Evolutionary conservation across 108 stramenopile genomes (phyloP).

Genomic region (Pseudonitzschia delicatissima): DNA sequence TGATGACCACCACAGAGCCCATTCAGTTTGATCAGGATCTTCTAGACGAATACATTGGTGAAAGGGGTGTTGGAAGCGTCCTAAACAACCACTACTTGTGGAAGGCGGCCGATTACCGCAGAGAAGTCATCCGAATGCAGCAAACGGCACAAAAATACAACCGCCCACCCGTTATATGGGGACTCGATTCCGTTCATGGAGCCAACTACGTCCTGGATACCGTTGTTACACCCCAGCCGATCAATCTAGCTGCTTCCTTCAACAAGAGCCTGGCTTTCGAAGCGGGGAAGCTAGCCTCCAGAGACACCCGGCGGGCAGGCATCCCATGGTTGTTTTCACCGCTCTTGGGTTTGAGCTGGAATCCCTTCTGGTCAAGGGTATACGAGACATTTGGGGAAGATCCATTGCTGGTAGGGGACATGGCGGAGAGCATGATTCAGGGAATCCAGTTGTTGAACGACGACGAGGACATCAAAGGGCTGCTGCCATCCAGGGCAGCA

Average conservation of each 20-base stretch:
- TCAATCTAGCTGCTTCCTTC: conserved; percentile 81
- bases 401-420: conserved; percentile 54
- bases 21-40: conserved; percentile 9
- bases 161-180: conserved; percentile 68
- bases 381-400: conserved; percentile 91
- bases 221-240: conserved; percentile 67
- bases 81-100: conserved; percentile 34
- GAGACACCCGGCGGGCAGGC: conserved; percentile 69
- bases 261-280: conserved; percentile 43
- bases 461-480: conserved; percentile 1
- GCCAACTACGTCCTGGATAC: conserved; percentile 78
- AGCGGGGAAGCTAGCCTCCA: conserved; percentile 56
- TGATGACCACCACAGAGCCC: conserved; percentile 22
- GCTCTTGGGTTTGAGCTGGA: conserved; percentile 67
- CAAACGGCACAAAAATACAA: conserved; percentile 30
- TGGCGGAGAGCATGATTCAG: conserved; percentile 60
- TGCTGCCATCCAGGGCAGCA: conserved; percentile 59
- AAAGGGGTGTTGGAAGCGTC: conserved; percentile 49
- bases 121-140: conserved; percentile 38
- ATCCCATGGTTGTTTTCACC: conserved; percentile 85
- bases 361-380: conserved; percentile 70
- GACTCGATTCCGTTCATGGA: conserved; percentile 83
- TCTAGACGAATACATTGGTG: conserved; percentile 45
- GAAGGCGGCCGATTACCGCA: conserved; percentile 40
- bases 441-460: conserved; percentile 58